A percentile compares a stretch with the other conserved stretches of the same genome.
These are phyloP conservation scores for Naumovozyma baii DNA, from an alignment of 805 yeast species.

Conservation along the genomic window DNA sequence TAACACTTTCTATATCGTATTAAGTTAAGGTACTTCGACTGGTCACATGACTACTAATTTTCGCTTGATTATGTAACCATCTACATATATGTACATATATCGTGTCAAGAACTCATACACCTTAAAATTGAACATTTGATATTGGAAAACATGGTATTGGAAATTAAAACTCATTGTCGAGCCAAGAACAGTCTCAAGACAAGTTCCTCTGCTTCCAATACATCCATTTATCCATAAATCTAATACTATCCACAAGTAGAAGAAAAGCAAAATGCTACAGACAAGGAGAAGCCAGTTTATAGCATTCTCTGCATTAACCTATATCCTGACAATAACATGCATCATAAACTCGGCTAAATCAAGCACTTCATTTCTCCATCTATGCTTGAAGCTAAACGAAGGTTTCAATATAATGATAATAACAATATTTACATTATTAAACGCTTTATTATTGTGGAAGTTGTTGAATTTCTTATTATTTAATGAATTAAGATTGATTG, in stretches of 20 bases:
- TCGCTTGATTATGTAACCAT: too few species aligned
- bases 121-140: too few species aligned
- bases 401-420: conserved; percentile 38
- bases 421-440: conserved; percentile 37
- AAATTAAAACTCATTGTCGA: too few species aligned
- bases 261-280: neutral
- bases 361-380: conserved; percentile 29
- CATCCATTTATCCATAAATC: neutral
- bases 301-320: neutral
- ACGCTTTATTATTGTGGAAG: conserved; percentile 35
- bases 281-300: neutral
- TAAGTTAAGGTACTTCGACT: too few species aligned
- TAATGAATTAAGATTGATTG: conserved; percentile 68
- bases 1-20: too few species aligned
- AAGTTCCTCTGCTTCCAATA: too few species aligned
- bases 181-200: too few species aligned
- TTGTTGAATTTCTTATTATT: conserved; percentile 46
- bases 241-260: neutral
- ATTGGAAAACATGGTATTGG: too few species aligned
- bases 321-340: neutral
- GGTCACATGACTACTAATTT: too few species aligned
- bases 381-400: conserved; percentile 41
- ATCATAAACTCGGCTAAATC: neutral
- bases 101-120: too few species aligned
- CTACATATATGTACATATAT: too few species aligned